Conservation (phyloP, 768 basidiomycete species). For the Tylopilus sp. region DNA sequence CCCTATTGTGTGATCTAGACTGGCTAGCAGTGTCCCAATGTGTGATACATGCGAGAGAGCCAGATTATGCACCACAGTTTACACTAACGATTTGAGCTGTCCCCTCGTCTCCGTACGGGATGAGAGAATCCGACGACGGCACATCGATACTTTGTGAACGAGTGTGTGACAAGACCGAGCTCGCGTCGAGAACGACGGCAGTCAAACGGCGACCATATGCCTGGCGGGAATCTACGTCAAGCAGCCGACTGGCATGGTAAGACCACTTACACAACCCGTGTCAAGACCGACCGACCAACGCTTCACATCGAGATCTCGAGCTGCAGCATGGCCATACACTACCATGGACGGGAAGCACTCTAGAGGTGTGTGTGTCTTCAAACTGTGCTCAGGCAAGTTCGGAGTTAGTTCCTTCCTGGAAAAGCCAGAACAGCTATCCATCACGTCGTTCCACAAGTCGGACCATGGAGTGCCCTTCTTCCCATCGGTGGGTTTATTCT, state of each 20-base stretch:
- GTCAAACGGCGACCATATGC: conserved; percentile 61
- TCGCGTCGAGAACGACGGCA: conserved; percentile 57
- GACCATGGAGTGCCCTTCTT: conserved; percentile 69
- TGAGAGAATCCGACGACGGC: conserved; percentile 18
- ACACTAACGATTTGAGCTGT: conserved; percentile 51
- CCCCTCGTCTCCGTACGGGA: conserved; percentile 58
- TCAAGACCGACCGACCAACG: conserved; percentile 86
- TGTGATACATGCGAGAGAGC: background rate
- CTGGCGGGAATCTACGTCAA: conserved; percentile 24
- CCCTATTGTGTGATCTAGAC: too few species aligned
- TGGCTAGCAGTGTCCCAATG: too few species aligned
- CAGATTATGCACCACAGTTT: conserved; percentile 34
- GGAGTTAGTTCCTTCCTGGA: conserved; percentile 5
- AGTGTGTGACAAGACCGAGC: conserved; percentile 14
- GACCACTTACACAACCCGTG: conserved; percentile 69
- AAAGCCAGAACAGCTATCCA: conserved; percentile 57
- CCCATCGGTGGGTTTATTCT: conserved; percentile 30
- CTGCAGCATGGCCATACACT: conserved; percentile 86
- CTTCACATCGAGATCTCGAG: conserved; percentile 75
- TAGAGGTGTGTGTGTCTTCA: conserved; percentile 27
- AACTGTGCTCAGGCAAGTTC: background rate
- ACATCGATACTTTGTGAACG: conserved; percentile 15
- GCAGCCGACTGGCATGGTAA: background rate
- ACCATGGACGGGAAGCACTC: conserved; percentile 73
- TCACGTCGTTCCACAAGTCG: conserved; percentile 67